Evolutionary conservation across 2,329 filamentous ascomycete genomes (phyloP).

Genomic region (Phaeosphaeria sp.): DNA sequence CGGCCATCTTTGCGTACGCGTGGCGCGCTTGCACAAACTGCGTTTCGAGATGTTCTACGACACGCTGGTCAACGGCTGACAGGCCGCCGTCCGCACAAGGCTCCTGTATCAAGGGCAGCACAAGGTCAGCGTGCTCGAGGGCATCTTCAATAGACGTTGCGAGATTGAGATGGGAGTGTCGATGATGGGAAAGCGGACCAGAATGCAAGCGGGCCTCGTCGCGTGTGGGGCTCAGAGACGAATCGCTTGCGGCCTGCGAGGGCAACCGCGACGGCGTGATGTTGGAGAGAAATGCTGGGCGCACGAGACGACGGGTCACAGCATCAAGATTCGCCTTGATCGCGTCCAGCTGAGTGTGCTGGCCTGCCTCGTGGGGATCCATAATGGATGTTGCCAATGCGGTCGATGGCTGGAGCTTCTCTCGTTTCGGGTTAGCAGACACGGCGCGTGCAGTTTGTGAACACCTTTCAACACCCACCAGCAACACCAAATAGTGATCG

Average conservation of each 20-base stretch:
- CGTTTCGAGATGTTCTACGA: constrained; percentile 34
- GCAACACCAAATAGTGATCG: constrained; percentile 12
- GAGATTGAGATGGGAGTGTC: constrained; percentile 42
- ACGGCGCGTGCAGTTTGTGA: constrained; percentile 25
- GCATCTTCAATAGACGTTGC: constrained; percentile 37
- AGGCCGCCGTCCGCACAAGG: constrained; percentile 40
- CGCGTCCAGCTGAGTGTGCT: constrained; percentile 32
- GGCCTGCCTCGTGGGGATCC: constrained; percentile 30
- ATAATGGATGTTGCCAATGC: constrained; percentile 39
- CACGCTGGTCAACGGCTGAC: constrained; percentile 30
- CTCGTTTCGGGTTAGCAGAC: constrained; percentile 40
- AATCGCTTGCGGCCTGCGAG: constrained; percentile 47
- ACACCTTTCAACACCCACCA: constrained; percentile 37
- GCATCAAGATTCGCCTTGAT: constrained; percentile 43
- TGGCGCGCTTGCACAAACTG: constrained; percentile 36
- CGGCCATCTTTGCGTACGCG: constrained; percentile 44
- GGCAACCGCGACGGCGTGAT: constrained; percentile 47
- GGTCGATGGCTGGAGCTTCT: constrained; percentile 31
- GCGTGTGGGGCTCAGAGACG: constrained; percentile 44
- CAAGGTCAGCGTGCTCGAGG: constrained; percentile 40
- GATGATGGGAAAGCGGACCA: constrained; percentile 29
- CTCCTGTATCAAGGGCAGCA: constrained; percentile 43
- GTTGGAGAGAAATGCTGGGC: constrained; percentile 42
- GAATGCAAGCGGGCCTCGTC: constrained; percentile 39
- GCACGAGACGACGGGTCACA: constrained; percentile 40